Base-by-base conservation (phyloP, 2,329 filamentous ascomycete genomes). In the Orbilia javanica region DNA sequence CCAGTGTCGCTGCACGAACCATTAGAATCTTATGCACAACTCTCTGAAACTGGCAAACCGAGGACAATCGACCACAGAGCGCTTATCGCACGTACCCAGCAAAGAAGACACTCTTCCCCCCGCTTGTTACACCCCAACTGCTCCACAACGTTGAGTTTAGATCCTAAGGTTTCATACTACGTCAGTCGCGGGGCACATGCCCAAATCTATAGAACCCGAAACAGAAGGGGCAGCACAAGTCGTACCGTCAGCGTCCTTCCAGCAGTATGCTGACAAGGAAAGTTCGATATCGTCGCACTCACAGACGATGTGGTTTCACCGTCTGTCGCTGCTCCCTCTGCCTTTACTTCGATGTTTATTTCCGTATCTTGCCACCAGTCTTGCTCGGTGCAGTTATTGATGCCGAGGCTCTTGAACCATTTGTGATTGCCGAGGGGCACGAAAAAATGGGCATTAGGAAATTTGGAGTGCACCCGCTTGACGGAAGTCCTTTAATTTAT, bases 361-460 rank as follows among this genome's bases (percentile, higher is more conserved):
- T 73, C 73, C 52, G 76, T 69, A 46, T 8, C 91, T 81, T 97
- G 91, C 95, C 95, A 97, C 95, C 95, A 97, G 84, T 98, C 95
- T 82, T 97, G 84, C 85, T 97, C 94, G 0, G 93, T 96, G 50
- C 95, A 91, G 75, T 93, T 92, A 0, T 88, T 80, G 67, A 97
- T 89, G 0, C 93, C 93, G 27, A 87, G 87, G 2, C 87, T 85
- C 55, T 87, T 86, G 84, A 98, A 81, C 94, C 94, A 97, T 57
- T 88, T 86, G 84, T 92, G 92, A 72, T 97, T 89, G 1, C 93
- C 93, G 3, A 97, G 84, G 0, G 93, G 93, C 22, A 94, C 94
- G 80, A 97, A 96, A 85, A 96, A 97, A 80, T 96, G 93, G 46
- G 89, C 93, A 13, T 92, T 88, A 0, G 93, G 93, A 53, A 66